Base-by-base conservation (phyloP, 495 filamentous ascomycete species). In the Xylaria nigripes region DNA sequence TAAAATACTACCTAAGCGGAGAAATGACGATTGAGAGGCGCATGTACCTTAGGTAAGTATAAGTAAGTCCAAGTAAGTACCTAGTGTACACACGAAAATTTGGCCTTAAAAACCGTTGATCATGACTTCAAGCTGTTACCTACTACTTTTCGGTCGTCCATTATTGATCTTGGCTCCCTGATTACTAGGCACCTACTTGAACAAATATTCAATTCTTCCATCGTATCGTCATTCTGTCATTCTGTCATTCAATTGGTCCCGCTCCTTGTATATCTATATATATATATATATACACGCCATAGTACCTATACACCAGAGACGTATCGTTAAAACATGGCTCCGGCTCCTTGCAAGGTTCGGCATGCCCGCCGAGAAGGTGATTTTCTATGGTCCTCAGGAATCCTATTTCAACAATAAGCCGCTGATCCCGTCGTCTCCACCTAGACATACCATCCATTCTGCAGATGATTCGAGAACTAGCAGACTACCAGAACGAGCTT, bases 381-480 rank as follows among this genome's bases (percentile, higher is more conserved):
- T 42, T 41, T 16, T 16, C 32, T 48, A 19, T 24, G 2, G 15
- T 15, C 4, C 23, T 19, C 29, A 6, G 34, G 19, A 18, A 1
- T 6, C 27, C 3, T 53, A 15, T 46, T 30, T 13, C 2, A 7
- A 19, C 16, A 23, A 30, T 16, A 10, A 25, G 15, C 8, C 36
- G 22, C 44, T 54, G 16, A 54, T 8, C 6, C 19, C 38, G 12
- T 13, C 3, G 18, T 10, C 13, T 41, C 34, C n/a, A 63, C 23
- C 7, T 18, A 96, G 91, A 97, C 60, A 83, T 95, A 50, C 82
- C 83, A 30, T 71, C 76, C 13, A 96, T 97, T 67, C 81, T 95
- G 56, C 68, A 81, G 55, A 72, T 96, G 60, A 94, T 98, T 71
- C 81, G 81, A 51, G 91, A 93, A 62, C 83, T 97, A 5, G 92